A percentile compares a stretch with the other conserved stretches of the same genome.
These are phyloP conservation scores for Punica granatum DNA, from an alignment of 345 rosid genomes.

Conservation along the genomic window DNA sequence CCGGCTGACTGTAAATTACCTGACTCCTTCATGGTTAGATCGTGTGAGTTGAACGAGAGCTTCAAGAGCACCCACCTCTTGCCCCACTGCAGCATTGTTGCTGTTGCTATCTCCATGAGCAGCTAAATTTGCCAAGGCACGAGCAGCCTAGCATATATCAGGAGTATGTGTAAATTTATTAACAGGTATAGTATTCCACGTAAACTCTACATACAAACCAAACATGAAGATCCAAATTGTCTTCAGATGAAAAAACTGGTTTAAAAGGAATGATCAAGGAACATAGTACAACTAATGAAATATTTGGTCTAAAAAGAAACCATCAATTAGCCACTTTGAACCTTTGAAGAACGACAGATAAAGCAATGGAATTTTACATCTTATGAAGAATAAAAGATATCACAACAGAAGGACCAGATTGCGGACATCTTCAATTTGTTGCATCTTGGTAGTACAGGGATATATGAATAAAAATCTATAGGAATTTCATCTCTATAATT, in stretches of 20 bases:
- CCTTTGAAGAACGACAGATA: neutral
- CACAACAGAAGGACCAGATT: neutral
- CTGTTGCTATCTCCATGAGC: constrained; percentile 95
- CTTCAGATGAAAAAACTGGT: neutral
- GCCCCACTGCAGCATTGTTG: constrained; percentile 92
- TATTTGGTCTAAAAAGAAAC: neutral
- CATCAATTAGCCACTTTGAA: neutral
- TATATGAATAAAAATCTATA: too few species aligned
- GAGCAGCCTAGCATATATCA: constrained; percentile 62
- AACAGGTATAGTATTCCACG: neutral
- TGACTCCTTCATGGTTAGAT: constrained; percentile 88
- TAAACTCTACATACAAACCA: neutral
- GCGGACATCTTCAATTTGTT: neutral
- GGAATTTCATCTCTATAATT: neutral
- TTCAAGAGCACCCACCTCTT: constrained; percentile 89
- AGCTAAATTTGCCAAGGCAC: constrained; percentile 91
- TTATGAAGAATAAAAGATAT: neutral
- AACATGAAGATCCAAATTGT: neutral
- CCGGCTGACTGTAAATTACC: constrained; percentile 25
- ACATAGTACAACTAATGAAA: too few species aligned
- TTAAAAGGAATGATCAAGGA: neutral
- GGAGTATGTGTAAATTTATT: neutral
- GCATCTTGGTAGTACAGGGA: neutral
- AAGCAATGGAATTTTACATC: neutral
- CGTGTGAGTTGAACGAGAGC: constrained; percentile 81